phyloP scores from a whole-genome alignment of 495 filamentous ascomycete genomes.

The Penicillium longicatenatum region DNA sequence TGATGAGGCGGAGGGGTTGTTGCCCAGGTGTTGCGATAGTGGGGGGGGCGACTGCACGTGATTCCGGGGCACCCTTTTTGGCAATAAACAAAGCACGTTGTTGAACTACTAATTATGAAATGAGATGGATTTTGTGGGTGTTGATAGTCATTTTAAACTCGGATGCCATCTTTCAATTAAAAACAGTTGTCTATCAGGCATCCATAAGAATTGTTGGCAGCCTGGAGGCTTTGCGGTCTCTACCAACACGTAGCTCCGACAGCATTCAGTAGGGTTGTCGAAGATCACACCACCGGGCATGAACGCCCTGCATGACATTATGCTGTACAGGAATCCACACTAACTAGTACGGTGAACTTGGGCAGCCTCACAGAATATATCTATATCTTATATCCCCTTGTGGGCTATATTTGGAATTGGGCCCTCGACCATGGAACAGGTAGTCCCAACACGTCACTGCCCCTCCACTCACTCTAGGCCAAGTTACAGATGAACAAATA shows the following conservation, averaged over 20 bases:
- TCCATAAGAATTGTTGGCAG: constrained; percentile 9
- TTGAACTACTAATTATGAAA: background rate
- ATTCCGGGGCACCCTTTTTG: constrained; percentile 20
- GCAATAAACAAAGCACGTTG: constrained; percentile 20
- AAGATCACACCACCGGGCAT: constrained; percentile 10
- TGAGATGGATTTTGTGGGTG: constrained; percentile 1
- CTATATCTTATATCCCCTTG: background rate
- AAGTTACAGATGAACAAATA: background rate
- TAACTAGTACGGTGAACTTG: background rate
- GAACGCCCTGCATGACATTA: constrained; percentile 7
- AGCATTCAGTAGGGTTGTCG: constrained; percentile 6
- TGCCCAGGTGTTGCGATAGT: constrained; percentile 40
- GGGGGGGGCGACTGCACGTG: constrained; percentile 41
- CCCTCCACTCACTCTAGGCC: background rate
- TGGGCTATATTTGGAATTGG: constrained; percentile 16
- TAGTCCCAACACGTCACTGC: constrained; percentile 16
- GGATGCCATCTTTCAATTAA: background rate
- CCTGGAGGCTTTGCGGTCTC: constrained; percentile 6
- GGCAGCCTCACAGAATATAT: background rate
- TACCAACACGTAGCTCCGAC: background rate
- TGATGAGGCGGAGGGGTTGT: constrained; percentile 43
- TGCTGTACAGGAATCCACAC: constrained; percentile 2
- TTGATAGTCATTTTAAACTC: background rate
- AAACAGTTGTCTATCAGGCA: constrained; percentile 7
- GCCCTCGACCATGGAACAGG: constrained; percentile 15